phyloP scores from a whole-genome alignment of 805 yeast genomes.

The Starmerella bombi region DNA sequence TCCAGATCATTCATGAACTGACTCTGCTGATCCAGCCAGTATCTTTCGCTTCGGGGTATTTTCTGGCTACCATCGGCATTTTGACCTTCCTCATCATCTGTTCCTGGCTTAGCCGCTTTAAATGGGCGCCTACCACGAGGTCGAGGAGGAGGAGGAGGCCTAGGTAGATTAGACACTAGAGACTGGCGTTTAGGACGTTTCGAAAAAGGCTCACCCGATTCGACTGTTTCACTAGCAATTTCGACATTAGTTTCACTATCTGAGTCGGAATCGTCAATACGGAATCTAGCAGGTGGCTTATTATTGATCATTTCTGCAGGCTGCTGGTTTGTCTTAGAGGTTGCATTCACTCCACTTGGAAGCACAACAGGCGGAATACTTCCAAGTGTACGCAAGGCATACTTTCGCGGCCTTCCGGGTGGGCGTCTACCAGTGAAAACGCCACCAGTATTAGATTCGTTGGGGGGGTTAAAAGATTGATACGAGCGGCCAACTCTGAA shows the following conservation, averaged over 20 bases:
- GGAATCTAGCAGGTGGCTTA: too few relatives aligned
- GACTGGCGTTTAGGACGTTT: neutral
- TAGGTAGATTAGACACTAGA: neutral
- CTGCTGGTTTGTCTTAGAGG: too few relatives aligned
- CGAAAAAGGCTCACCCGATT: neutral
- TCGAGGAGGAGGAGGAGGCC: neutral
- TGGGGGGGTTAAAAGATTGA: too few relatives aligned
- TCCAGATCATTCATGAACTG: slow-evolving; percentile 4
- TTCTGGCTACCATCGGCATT: neutral
- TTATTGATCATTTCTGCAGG: too few relatives aligned
- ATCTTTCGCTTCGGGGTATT: slow-evolving; percentile 8
- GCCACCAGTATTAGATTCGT: too few relatives aligned
- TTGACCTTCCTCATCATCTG: too few relatives aligned
- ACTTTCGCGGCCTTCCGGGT: neutral
- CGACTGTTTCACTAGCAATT: too few relatives aligned
- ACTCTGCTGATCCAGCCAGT: slow-evolving; percentile 14
- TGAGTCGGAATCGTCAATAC: too few relatives aligned
- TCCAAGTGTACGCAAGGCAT: neutral
- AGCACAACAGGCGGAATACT: neutral
- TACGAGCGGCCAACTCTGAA: neutral
- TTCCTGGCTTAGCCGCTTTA: neutral
- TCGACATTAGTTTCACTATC: too few relatives aligned
- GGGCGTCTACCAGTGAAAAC: too few relatives aligned
- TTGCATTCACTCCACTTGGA: neutral
- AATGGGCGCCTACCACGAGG: neutral